Evolutionary conservation across 495 filamentous ascomycete species (phyloP).

Genomic region (Penicillium paradoxum): DNA sequence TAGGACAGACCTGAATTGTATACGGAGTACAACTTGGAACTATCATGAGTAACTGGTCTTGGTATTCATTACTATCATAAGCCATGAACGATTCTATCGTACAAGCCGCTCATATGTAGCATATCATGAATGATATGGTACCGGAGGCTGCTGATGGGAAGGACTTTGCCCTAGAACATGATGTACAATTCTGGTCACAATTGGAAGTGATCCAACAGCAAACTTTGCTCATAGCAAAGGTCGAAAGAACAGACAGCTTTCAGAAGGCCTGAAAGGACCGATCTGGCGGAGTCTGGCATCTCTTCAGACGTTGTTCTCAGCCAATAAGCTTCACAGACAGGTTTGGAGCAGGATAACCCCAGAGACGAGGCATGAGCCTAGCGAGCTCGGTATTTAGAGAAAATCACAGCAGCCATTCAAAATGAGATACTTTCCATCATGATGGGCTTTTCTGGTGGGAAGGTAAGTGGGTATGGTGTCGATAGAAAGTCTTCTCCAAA

Average conservation of each 20-base stretch:
- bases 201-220: background rate
- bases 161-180: background rate
- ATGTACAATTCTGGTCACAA: background rate
- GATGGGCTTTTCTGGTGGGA: background rate
- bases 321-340: background rate
- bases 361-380: background rate
- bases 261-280: background rate
- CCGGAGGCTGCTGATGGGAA: background rate
- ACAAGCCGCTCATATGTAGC: background rate
- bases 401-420: too few species aligned
- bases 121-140: background rate
- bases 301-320: background rate
- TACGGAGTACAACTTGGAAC: too few species aligned
- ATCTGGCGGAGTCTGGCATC: background rate
- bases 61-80: background rate
- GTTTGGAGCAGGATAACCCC: background rate
- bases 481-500: background rate
- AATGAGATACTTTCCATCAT: too few species aligned
- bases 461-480: background rate
- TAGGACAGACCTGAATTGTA: too few species aligned
- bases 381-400: background rate
- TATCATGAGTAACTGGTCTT: background rate
- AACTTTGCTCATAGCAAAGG: background rate
- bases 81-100: background rate
- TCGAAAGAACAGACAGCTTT: background rate